Evolutionary conservation across 305 asterid species (phyloP).

Genomic region (Stenogyne calaminthoides): DNA sequence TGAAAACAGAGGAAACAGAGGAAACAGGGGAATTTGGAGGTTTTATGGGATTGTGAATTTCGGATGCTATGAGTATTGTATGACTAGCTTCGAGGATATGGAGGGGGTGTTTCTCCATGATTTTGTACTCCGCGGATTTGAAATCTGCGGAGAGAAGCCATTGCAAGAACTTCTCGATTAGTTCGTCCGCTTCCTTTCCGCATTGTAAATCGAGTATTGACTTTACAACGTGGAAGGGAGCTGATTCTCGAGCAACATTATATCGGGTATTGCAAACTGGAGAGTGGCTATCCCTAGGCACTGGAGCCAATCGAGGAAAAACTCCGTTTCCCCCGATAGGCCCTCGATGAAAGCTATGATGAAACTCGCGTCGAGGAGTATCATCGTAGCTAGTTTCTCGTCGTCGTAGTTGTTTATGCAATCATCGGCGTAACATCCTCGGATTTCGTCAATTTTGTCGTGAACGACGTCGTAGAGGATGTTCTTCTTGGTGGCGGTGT

Average conservation of each 20-base stretch:
- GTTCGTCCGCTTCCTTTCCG: neutral
- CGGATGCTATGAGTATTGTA: neutral
- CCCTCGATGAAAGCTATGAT: neutral
- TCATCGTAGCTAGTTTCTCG: neutral
- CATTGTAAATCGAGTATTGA: neutral
- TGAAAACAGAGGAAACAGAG: neutral
- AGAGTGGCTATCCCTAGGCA: neutral
- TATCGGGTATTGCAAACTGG: neutral
- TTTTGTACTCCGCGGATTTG: neutral
- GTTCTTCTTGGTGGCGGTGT: neutral
- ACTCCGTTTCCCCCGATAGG: neutral
- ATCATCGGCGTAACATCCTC: neutral
- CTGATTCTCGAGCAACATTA: constrained; percentile 7
- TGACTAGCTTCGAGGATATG: neutral
- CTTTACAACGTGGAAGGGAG: neutral
- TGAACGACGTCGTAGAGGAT: neutral
- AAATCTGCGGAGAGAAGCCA: neutral
- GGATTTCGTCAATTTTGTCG: neutral
- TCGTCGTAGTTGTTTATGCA: neutral
- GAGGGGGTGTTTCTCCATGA: neutral
- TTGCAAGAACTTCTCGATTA: neutral
- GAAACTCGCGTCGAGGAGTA: neutral
- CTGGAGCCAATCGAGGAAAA: neutral
- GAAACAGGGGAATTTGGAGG: no score
- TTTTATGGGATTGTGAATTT: neutral